Evolutionary conservation across 768 basidiomycete genomes (phyloP).

Genomic region (Auriscalpium orientale): DNA sequence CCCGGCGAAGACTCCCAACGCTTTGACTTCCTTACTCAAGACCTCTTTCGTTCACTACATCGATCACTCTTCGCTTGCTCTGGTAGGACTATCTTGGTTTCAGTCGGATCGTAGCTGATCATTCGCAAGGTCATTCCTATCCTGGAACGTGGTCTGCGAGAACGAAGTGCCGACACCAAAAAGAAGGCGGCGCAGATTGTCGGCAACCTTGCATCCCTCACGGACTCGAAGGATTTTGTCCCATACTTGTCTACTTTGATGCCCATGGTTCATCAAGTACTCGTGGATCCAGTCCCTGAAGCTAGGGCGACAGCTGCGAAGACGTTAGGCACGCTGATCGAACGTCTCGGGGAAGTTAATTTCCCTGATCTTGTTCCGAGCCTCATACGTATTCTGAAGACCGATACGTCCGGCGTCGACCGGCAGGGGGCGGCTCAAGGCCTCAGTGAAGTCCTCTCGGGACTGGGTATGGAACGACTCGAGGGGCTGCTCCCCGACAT

Average conservation of each 20-base stretch:
- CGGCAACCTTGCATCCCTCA: slow-evolving; percentile 90
- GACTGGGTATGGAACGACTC: slow-evolving; percentile 94
- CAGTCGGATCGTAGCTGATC: not conserved
- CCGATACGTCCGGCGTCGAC: slow-evolving; percentile 92
- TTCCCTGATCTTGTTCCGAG: slow-evolving; percentile 96
- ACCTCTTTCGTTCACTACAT: slow-evolving; percentile 98
- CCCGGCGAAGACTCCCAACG: slow-evolving; percentile 82
- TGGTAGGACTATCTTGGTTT: slow-evolving; percentile 44
- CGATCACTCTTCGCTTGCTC: slow-evolving; percentile 90
- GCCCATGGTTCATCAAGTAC: slow-evolving; percentile 85
- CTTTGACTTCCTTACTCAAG: slow-evolving; percentile 78
- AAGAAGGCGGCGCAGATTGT: slow-evolving; percentile 95
- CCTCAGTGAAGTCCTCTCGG: slow-evolving; percentile 88
- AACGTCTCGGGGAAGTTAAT: slow-evolving; percentile 86
- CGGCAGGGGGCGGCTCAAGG: slow-evolving; percentile 98
- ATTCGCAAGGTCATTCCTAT: slow-evolving; percentile 78
- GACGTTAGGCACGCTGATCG: slow-evolving; percentile 92
- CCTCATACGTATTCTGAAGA: slow-evolving; percentile 79
- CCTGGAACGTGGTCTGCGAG: slow-evolving; percentile 84
- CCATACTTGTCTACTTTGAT: slow-evolving; percentile 87
- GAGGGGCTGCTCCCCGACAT: slow-evolving; percentile 93
- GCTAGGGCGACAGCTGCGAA: slow-evolving; percentile 97
- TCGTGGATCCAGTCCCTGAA: slow-evolving; percentile 96
- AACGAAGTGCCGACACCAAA: slow-evolving; percentile 90
- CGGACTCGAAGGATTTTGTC: slow-evolving; percentile 86